Evolutionary conservation across 192 early-diverging fungal genomes (phyloP).

Genomic region (Linnemannia hyalina): DNA sequence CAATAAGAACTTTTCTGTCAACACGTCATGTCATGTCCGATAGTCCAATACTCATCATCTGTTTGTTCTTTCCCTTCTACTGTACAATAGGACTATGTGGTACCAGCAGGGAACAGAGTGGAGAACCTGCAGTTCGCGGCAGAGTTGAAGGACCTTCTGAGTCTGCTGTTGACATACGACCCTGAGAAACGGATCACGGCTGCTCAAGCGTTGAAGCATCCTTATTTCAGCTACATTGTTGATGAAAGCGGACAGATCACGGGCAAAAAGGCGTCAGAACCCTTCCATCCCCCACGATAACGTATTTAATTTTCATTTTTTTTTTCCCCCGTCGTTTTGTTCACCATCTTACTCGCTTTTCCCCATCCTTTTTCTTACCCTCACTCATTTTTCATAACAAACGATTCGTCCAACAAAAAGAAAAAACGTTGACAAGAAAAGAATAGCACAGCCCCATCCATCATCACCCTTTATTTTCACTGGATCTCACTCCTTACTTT

Average conservation of each 20-base stretch:
- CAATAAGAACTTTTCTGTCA: background rate
- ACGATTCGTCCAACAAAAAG: too few species aligned
- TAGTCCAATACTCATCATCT: background rate
- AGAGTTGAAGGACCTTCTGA: constrained; percentile 79
- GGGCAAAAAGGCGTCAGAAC: constrained; percentile 5
- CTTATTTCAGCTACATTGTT: constrained; percentile 80
- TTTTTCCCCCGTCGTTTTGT: background rate
- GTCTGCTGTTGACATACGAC: constrained; percentile 82
- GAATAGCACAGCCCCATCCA: background rate
- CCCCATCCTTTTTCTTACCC: too few species aligned
- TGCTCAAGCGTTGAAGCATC: constrained; percentile 85
- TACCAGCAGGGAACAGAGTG: constrained; percentile 58
- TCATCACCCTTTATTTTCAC: background rate
- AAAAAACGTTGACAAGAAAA: too few species aligned
- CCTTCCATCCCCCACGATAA: background rate
- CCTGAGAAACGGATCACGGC: constrained; percentile 87
- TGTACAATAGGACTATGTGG: constrained; percentile 32
- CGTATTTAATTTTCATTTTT: background rate
- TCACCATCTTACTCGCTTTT: background rate
- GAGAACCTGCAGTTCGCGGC: constrained; percentile 60
- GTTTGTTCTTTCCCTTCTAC: background rate
- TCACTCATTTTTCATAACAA: too few species aligned
- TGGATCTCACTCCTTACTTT: background rate
- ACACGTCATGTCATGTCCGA: background rate
- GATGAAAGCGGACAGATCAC: constrained; percentile 55